These are phyloP conservation scores for Gentiana straminea DNA, from an alignment of 257 asterid species.

Conservation along the genomic window DNA sequence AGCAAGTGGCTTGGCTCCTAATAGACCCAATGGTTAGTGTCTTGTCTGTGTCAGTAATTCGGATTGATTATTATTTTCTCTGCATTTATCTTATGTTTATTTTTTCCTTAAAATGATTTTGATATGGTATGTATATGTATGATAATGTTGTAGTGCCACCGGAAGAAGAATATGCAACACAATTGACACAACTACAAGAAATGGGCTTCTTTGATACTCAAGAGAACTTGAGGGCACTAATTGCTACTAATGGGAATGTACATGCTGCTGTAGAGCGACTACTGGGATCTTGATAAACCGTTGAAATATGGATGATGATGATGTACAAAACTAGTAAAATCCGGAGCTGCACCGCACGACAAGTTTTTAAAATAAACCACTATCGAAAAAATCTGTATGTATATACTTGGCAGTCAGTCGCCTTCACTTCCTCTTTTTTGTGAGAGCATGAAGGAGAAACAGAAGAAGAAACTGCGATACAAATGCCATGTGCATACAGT, in stretches of 20 bases:
- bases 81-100: not conserved
- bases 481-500: not conserved
- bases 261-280: slow-evolving; percentile 49
- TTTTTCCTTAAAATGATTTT: not conserved
- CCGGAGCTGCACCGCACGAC: slow-evolving; percentile 11
- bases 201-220: slow-evolving; percentile 49
- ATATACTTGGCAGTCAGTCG: slow-evolving; percentile 8
- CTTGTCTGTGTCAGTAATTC: not conserved
- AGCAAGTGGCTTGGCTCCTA: slow-evolving; percentile 26
- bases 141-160: slow-evolving; percentile 30
- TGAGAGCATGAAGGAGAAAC: slow-evolving; percentile 10
- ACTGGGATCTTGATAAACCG: slow-evolving; percentile 19
- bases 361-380: too few species aligned
- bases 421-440: slow-evolving; percentile 6
- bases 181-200: slow-evolving; percentile 36
- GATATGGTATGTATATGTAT: not conserved
- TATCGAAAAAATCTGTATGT: too few species aligned
- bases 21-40: slow-evolving; percentile 26
- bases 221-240: slow-evolving; percentile 35
- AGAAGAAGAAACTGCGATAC: not conserved
- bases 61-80: not conserved
- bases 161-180: slow-evolving; percentile 35
- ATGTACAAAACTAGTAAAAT: slow-evolving; percentile 6
- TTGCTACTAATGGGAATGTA: slow-evolving; percentile 42
- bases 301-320: not conserved